These are phyloP conservation scores for Trametes meyenii DNA, from an alignment of 768 basidiomycete genomes.

Conservation along the genomic window DNA sequence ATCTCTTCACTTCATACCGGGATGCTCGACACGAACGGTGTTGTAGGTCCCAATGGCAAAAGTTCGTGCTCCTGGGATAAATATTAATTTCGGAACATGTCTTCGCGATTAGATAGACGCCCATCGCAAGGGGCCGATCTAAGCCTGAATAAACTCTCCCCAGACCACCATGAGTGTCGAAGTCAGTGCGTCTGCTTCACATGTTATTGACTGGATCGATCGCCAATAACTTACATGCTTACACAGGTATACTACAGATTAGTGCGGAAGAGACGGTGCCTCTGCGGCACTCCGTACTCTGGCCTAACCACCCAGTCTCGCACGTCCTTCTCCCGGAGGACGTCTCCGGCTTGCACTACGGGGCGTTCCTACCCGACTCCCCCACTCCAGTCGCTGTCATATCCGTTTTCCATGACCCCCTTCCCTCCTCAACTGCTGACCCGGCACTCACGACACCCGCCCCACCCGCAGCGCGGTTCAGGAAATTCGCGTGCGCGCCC, in stretches of 20 bases:
- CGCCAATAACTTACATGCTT: not conserved
- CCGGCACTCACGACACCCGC: not conserved
- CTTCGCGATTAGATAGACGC: slow-evolving; percentile 6
- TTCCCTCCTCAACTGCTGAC: slow-evolving; percentile 34
- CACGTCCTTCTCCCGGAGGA: slow-evolving; percentile 58
- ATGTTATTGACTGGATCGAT: too few species aligned
- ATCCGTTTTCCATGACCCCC: slow-evolving; percentile 53
- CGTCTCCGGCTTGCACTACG: slow-evolving; percentile 52
- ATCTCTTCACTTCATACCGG: too few species aligned
- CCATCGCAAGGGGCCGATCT: not conserved
- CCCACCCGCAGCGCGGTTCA: slow-evolving; percentile 46
- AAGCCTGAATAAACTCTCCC: not conserved
- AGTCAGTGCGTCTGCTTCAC: not conserved
- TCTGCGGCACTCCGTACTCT: slow-evolving; percentile 60
- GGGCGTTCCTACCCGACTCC: slow-evolving; percentile 49
- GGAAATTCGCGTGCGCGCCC: slow-evolving; percentile 62
- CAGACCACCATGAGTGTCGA: slow-evolving; percentile 1
- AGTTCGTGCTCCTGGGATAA: too few species aligned
- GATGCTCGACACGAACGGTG: too few species aligned
- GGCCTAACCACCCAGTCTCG: slow-evolving; percentile 53
- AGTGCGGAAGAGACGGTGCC: slow-evolving; percentile 46
- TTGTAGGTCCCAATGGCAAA: too few species aligned
- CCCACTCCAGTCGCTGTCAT: slow-evolving; percentile 52
- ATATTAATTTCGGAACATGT: not conserved
- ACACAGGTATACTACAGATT: slow-evolving; percentile 36